Percentiles rank a stretch among this genome's conserved stretches.
These are phyloP conservation scores for Allantophomopsis cytisporea DNA, from an alignment of 2,329 filamentous ascomycete species.

Conservation along the genomic window DNA sequence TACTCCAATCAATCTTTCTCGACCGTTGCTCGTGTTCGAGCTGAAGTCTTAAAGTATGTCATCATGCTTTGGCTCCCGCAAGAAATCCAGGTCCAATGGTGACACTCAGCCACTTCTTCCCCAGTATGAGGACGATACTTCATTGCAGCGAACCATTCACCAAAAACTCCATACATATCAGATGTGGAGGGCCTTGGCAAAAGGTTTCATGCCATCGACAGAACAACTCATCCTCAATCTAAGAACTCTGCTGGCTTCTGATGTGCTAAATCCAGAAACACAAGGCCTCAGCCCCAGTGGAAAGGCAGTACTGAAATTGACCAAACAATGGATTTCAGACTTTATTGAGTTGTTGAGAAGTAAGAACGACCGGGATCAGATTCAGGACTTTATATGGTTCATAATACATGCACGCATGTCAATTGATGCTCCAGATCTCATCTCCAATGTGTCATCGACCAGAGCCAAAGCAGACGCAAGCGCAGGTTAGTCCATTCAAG, in stretches of 20 bases:
- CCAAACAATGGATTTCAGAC: conserved; percentile 60
- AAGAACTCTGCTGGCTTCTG: conserved; percentile 63
- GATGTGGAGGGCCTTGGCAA: conserved; percentile 68
- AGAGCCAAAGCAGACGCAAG: conserved; percentile 58
- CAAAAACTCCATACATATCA: conserved; percentile 90
- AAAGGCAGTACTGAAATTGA: conserved; percentile 55
- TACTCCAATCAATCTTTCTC: no score
- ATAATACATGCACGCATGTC: conserved; percentile 59
- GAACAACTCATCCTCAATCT: conserved; percentile 73
- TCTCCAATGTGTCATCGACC: conserved; percentile 42
- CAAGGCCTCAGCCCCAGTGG: conserved; percentile 68
- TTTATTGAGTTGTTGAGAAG: conserved; percentile 70
- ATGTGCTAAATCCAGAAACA: conserved; percentile 64
- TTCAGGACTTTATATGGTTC: conserved; percentile 89
- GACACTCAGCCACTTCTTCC: conserved; percentile 58
- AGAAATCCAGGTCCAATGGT: conserved; percentile 10
- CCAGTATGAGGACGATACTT: conserved; percentile 70
- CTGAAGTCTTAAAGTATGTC: conserved; percentile 10
- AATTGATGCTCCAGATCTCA: conserved; percentile 52
- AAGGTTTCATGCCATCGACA: conserved; percentile 87
- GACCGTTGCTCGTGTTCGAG: no score
- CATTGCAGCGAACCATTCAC: conserved; percentile 62
- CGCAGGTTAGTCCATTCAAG: conserved; percentile 37
- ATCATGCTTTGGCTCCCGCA: conserved; percentile 17
- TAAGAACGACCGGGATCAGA: conserved; percentile 75